Conservation (phyloP, 2,329 filamentous ascomycete species). For the Penicillium sp. region DNA sequence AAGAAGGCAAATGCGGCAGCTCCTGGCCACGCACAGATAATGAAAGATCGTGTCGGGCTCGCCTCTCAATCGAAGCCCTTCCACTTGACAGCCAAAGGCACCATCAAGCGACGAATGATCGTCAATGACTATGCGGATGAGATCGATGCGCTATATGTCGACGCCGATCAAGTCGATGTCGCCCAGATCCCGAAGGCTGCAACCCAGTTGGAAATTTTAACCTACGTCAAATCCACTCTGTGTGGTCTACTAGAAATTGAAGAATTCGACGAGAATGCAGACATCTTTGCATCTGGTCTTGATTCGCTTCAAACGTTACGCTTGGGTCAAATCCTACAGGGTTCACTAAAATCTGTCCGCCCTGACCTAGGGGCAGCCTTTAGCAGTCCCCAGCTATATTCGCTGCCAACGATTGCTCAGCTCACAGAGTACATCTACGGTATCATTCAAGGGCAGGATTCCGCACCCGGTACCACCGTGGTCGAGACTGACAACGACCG, state of each 20-base stretch:
- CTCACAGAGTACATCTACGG: conserved; percentile 13
- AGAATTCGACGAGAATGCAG: conserved; percentile 10
- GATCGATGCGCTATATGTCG: conserved; percentile 14
- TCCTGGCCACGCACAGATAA: conserved; percentile 47
- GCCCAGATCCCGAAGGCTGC: conserved; percentile 12
- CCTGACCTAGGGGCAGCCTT: conserved; percentile 10
- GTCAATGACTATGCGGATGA: conserved; percentile 17
- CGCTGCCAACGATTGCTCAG: conserved; percentile 15
- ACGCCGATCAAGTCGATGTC: conserved; percentile 1
- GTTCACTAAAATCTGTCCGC: conserved; percentile 9
- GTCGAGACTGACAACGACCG: conserved; percentile 16
- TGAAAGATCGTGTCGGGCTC: conserved; percentile 47
- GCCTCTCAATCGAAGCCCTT: conserved; percentile 49
- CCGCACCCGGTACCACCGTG: not conserved
- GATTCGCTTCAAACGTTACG: conserved; percentile 21
- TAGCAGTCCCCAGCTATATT: conserved; percentile 15
- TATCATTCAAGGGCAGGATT: conserved; percentile 13
- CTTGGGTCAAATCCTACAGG: conserved; percentile 14
- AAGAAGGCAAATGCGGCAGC: conserved; percentile 47
- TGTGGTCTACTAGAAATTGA: conserved; percentile 1
- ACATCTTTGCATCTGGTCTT: conserved; percentile 21
- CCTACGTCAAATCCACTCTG: conserved; percentile 4
- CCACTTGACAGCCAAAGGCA: conserved; percentile 49
- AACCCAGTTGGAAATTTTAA: not conserved
- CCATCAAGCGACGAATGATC: conserved; percentile 13